phyloP scores from a whole-genome alignment of 108 stramenopile genomes.

The Nannochloropsis granulata region DNA sequence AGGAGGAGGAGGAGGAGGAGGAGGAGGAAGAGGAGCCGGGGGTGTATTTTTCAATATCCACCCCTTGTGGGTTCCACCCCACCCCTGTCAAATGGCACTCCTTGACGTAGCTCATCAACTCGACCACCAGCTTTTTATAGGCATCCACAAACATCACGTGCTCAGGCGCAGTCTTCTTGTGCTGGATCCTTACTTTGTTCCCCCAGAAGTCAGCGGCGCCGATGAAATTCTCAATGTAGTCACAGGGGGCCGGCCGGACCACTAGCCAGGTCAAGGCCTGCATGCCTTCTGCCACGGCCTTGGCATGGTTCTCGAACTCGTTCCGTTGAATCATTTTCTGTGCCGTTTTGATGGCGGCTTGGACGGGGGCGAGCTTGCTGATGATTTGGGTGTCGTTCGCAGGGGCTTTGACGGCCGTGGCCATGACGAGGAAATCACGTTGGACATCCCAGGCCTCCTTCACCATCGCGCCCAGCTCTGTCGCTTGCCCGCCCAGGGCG shows the following conservation, averaged over 20 bases:
- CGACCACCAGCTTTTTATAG: conserved; percentile 55
- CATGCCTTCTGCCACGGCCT: conserved; percentile 28
- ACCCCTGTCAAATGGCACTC: conserved; percentile 77
- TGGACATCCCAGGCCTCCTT: conserved; percentile 33
- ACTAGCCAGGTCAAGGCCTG: conserved; percentile 18
- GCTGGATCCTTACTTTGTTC: conserved; percentile 83
- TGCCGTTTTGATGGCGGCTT: conserved; percentile 3
- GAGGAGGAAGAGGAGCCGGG: conserved; percentile 35
- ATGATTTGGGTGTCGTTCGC: conserved; percentile 7
- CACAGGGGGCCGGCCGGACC: conserved; percentile 28
- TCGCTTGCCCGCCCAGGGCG: conserved; percentile 11
- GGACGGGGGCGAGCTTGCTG: conserved; percentile 9
- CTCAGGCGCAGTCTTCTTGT: conserved; percentile 58
- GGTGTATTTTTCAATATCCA: conserved; percentile 53
- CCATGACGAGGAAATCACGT: conserved; percentile 32
- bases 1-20: neutral
- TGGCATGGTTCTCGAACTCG: conserved; percentile 33
- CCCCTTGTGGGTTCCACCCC: conserved; percentile 64
- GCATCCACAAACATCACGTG: conserved; percentile 58
- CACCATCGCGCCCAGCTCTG: conserved; percentile 13
- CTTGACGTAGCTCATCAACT: conserved; percentile 63
- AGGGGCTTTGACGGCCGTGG: conserved; percentile 30
- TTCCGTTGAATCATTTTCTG: conserved; percentile 14
- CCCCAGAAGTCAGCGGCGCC: conserved; percentile 83
- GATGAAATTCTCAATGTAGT: conserved; percentile 36